Percentiles rank a stretch among this genome's conserved stretches.
Conservation (phyloP, 2,329 filamentous ascomycete species). For the Lojkania enalia region DNA sequence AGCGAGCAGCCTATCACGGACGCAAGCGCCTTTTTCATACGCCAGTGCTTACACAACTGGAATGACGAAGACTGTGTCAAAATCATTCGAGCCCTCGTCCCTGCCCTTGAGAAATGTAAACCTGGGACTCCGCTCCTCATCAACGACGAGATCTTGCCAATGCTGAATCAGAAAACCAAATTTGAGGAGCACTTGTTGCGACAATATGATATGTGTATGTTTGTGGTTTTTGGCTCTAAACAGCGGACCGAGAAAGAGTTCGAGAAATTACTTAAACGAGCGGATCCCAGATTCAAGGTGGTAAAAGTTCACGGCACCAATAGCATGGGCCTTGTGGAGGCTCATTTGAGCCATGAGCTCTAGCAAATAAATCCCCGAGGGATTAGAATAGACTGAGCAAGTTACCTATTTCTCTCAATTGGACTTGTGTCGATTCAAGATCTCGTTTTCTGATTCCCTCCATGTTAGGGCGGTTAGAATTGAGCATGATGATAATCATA, state of each 20-base stretch:
- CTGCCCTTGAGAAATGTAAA: constrained; percentile 31
- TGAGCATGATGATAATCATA: too few species aligned
- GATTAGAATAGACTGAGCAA: too few species aligned
- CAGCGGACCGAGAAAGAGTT: constrained; percentile 29
- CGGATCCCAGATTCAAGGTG: constrained; percentile 6
- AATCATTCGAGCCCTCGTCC: constrained; percentile 38
- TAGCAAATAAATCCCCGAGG: too few species aligned
- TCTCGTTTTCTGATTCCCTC: too few species aligned
- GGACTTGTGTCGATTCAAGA: too few species aligned
- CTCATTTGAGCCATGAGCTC: too few species aligned
- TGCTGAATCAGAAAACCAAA: constrained; percentile 17
- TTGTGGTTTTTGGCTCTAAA: constrained; percentile 25
- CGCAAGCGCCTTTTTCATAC: constrained; percentile 42
- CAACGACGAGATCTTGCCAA: constrained; percentile 35
- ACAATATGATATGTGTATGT: constrained; percentile 39
- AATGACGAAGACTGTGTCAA: constrained; percentile 37
- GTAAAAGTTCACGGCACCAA: neutral
- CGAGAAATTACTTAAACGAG: constrained; percentile 8
- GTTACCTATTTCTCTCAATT: too few species aligned
- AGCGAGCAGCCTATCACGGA: constrained; percentile 34
- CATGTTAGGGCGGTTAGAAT: too few species aligned
- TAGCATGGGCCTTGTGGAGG: neutral
- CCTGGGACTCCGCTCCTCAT: constrained; percentile 31
- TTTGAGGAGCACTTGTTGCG: constrained; percentile 30
- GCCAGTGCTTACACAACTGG: constrained; percentile 47